phyloP scores from a whole-genome alignment of 805 yeast species.

The Suhomyces kilbournensis region DNA sequence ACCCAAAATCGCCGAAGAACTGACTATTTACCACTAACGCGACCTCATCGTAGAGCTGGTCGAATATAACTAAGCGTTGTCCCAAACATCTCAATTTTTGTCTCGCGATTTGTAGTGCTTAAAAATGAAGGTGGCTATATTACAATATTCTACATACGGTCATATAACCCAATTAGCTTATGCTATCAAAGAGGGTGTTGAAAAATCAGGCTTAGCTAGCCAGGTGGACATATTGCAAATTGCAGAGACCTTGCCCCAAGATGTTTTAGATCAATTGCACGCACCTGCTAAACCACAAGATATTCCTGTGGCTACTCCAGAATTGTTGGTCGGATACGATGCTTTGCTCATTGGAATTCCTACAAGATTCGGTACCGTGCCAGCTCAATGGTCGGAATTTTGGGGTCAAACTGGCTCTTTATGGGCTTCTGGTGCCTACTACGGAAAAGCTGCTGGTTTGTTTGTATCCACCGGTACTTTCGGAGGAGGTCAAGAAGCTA shows the following conservation, averaged over 20 bases:
- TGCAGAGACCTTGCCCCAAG: conserved; percentile 70
- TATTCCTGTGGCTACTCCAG: conserved; percentile 57
- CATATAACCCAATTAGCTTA: conserved; percentile 71
- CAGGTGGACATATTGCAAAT: conserved; percentile 72
- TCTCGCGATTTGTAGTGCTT: neutral
- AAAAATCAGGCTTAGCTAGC: conserved; percentile 57
- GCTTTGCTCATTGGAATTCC: conserved; percentile 78
- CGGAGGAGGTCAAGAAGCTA: conserved; percentile 79
- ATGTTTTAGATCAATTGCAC: conserved; percentile 56
- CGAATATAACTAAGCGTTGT: neutral
- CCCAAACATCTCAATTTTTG: neutral
- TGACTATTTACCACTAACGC: neutral
- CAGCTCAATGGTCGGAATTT: conserved; percentile 73
- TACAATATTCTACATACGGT: conserved; percentile 79
- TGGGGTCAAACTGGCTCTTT: conserved; percentile 76
- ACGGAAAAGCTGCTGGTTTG: conserved; percentile 72
- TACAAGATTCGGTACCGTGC: conserved; percentile 72
- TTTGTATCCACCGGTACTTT: conserved; percentile 69
- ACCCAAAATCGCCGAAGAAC: neutral
- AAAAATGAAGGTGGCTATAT: conserved; percentile 58
- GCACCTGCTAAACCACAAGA: conserved; percentile 61
- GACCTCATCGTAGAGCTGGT: neutral
- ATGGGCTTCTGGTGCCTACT: conserved; percentile 68
- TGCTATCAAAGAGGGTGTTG: conserved; percentile 65
- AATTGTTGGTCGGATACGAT: conserved; percentile 60